Evolutionary conservation across 176 grass and related monocot genomes (phyloP).

Genomic region (Themeda triandra): DNA sequence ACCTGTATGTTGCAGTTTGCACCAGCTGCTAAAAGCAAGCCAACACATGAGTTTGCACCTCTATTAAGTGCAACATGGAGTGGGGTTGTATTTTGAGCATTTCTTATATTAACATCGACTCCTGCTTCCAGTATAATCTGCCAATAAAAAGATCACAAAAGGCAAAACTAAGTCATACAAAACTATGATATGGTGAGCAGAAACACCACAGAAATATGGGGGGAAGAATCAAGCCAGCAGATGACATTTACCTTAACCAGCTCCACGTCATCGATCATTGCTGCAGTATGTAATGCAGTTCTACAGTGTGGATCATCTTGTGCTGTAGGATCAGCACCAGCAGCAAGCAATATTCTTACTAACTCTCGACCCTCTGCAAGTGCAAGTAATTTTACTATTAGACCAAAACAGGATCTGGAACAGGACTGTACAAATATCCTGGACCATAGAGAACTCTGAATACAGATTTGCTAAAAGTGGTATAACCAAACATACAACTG

Average conservation of each 20-base stretch:
- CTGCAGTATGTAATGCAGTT: conserved; percentile 94
- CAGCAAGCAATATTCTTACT: conserved; percentile 85
- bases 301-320: conserved; percentile 84
- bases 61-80: conserved; percentile 97
- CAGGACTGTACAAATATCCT: not conserved
- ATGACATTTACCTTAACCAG: conserved; percentile 70
- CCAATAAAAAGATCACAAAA: conserved; percentile 21
- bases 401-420: conserved; percentile 8
- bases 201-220: not conserved
- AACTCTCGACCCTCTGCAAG: conserved; percentile 89
- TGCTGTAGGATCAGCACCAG: conserved; percentile 89
- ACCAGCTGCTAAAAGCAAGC: conserved; percentile 93
- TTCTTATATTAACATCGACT: conserved; percentile 95
- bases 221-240: conserved; percentile 9
- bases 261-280: conserved; percentile 97
- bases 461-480: not conserved
- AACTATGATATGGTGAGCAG: conserved; percentile 4
- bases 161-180: conserved; percentile 15
- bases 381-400: conserved; percentile 29
- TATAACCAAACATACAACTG: not conserved
- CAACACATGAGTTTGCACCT: conserved; percentile 93
- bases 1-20: conserved; percentile 98
- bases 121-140: conserved; percentile 97
- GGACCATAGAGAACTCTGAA: conserved; percentile 8
- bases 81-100: conserved; percentile 93